Percentiles rank a stretch among this genome's conserved stretches.
Conservation (phyloP, 148 eudicot genomes). For the Rhododendron simsii region DNA sequence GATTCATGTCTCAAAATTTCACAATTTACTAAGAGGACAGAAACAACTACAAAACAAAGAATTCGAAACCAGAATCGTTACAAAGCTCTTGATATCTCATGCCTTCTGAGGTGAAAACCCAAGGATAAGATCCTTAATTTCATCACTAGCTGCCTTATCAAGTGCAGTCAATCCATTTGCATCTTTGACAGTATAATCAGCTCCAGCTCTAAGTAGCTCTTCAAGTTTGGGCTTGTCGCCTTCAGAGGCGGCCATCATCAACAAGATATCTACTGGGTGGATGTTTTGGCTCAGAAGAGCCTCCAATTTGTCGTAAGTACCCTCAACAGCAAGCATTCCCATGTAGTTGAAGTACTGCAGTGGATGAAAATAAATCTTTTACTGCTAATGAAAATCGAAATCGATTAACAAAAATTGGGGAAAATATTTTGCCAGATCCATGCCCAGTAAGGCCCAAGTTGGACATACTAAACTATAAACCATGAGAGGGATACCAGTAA, state of each 20-base stretch:
- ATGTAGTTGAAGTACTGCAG: conserved; percentile 93
- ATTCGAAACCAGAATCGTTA: neutral
- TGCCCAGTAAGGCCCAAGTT: neutral
- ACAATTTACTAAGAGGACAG: neutral
- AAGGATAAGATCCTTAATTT: conserved; percentile 69
- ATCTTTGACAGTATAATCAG: conserved; percentile 64
- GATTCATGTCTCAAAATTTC: neutral
- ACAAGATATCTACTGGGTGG: conserved; percentile 86
- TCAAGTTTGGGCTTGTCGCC: conserved; percentile 87
- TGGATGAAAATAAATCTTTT: neutral
- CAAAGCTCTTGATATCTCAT: conserved; percentile 17
- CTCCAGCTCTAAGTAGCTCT: conserved; percentile 86
- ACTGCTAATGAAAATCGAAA: neutral
- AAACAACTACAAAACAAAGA: neutral
- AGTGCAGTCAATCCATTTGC: conserved; percentile 80
- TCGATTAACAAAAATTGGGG: neutral
- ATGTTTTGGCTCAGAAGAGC: conserved; percentile 72
- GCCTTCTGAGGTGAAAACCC: conserved; percentile 55
- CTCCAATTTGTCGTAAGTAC: conserved; percentile 89
- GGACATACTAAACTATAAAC: neutral
- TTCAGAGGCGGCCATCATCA: conserved; percentile 86
- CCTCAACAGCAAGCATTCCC: conserved; percentile 99
- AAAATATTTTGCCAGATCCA: neutral
- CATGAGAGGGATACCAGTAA: too few species aligned
- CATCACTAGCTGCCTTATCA: conserved; percentile 60